Conservation (phyloP, 169 alveolate species). For the Fabrea salina region DNA sequence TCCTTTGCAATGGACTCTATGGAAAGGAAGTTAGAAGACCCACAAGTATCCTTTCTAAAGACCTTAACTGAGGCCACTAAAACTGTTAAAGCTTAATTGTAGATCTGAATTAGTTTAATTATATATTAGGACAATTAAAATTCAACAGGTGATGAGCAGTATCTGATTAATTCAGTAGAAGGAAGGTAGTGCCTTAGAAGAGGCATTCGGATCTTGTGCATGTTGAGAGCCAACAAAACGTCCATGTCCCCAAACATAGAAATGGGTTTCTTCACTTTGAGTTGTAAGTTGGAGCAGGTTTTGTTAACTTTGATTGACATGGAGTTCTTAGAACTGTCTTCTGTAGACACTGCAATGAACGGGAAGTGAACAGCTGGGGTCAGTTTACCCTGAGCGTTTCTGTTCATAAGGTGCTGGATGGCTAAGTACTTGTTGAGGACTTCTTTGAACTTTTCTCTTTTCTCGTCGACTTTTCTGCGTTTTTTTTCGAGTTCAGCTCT, state of each 20-base stretch:
- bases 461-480: conserved; percentile 17
- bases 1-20: conserved; percentile 10
- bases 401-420: neutral
- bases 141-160: neutral
- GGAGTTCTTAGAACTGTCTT: neutral
- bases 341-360: conserved; percentile 20
- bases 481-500: neutral
- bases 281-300: neutral
- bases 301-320: conserved; percentile 19
- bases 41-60: neutral
- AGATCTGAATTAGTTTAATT: no score
- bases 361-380: conserved; percentile 13
- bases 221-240: neutral
- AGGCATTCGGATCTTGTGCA: neutral
- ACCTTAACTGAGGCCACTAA: neutral
- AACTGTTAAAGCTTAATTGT: conserved; percentile 18
- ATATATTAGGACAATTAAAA: no score
- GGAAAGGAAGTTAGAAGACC: conserved; percentile 1
- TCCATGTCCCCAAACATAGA: conserved; percentile 33
- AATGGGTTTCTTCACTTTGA: neutral
- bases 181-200: neutral
- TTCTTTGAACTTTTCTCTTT: neutral
- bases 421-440: conserved; percentile 29
- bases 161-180: neutral
- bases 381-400: neutral